These are phyloP conservation scores for Russula brevipes DNA, from an alignment of 768 basidiomycete genomes.

Conservation along the genomic window DNA sequence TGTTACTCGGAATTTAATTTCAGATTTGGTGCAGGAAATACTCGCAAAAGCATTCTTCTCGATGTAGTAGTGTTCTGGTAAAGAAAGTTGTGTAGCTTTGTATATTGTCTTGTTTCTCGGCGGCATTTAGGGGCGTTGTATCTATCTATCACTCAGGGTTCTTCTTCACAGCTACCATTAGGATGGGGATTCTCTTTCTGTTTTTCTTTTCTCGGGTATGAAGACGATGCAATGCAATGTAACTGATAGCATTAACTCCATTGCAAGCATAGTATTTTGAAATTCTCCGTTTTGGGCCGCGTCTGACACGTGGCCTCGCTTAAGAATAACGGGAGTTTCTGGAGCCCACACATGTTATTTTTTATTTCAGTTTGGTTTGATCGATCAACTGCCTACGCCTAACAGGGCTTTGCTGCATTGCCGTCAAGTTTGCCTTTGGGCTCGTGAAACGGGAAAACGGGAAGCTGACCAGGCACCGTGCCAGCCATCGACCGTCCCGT, in stretches of 20 bases:
- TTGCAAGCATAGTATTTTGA: constrained; percentile 1
- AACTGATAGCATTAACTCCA: constrained; percentile 15
- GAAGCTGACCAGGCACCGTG: not conserved
- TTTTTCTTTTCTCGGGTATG: not conserved
- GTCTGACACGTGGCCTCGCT: not conserved
- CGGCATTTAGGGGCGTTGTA: constrained; percentile 18
- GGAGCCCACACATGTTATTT: not conserved
- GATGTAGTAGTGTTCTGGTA: constrained; percentile 10
- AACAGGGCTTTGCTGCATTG: no score
- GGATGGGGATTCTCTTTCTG: constrained; percentile 6
- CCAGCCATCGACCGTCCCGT: not conserved
- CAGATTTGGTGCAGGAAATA: not conserved
- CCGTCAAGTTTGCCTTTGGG: no score
- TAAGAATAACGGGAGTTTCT: no score
- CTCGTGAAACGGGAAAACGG: no score
- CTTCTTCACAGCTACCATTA: not conserved
- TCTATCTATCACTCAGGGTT: constrained; percentile 20
- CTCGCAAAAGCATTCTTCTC: constrained; percentile 10
- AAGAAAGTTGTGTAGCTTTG: constrained; percentile 17
- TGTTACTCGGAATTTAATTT: not conserved
- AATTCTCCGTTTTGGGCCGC: not conserved
- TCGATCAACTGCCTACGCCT: constrained; percentile 2
- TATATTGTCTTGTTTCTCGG: constrained; percentile 10
- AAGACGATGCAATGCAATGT: constrained; percentile 11
- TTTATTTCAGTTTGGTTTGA: constrained; percentile 2